Conservation (phyloP, 2,329 filamentous ascomycete species). For the Simplicillium sp. region DNA sequence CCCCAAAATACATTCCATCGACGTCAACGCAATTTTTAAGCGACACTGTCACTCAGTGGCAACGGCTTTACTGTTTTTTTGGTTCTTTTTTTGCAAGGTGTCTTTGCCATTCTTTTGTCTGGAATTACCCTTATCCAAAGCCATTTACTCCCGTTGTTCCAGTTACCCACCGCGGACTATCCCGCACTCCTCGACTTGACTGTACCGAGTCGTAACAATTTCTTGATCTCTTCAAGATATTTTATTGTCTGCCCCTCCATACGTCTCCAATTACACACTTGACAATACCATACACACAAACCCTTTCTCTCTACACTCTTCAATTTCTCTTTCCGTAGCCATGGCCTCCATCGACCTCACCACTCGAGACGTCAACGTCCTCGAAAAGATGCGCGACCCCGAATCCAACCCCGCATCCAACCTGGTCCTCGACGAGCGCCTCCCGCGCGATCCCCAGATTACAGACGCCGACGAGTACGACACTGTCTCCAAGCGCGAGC, state of each 20-base stretch:
- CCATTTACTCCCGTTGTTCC: too few relatives aligned
- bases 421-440: conserved; percentile 42
- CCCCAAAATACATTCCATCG: too few relatives aligned
- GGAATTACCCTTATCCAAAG: too few relatives aligned
- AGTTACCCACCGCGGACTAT: too few relatives aligned
- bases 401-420: conserved; percentile 48
- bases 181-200: too few relatives aligned
- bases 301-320: not conserved
- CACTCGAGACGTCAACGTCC: conserved; percentile 49
- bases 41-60: not conserved
- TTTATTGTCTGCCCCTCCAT: too few relatives aligned
- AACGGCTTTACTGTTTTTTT: too few relatives aligned
- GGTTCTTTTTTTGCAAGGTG: too few relatives aligned
- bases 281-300: not conserved
- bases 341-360: conserved; percentile 45
- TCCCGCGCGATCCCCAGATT: conserved; percentile 49
- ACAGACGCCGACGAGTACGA: conserved; percentile 41
- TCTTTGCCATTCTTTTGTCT: too few relatives aligned
- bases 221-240: too few relatives aligned
- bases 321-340: not conserved
- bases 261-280: too few relatives aligned
- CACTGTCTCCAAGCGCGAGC: conserved; percentile 38
- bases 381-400: conserved; percentile 59
- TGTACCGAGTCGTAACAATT: too few relatives aligned
- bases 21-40: not conserved